Conservation (phyloP, 176 grass and related monocot genomes). For the Avena insularis region DNA sequence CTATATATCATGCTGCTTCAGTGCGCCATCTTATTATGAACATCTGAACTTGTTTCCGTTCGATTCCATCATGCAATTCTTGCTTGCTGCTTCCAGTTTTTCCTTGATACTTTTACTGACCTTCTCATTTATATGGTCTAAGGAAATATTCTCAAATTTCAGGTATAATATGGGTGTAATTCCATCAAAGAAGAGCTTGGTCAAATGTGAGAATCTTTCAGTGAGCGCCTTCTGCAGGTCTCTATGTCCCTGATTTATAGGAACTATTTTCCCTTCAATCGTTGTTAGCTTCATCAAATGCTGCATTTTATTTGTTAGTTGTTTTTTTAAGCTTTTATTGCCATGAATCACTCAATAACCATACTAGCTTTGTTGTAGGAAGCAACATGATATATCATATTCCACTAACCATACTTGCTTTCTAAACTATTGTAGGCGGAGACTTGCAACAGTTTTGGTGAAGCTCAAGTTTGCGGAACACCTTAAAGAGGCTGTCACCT, state of each 20-base stretch:
- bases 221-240: conserved; percentile 83
- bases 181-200: conserved; percentile 72
- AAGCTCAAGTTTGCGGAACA: conserved; percentile 91
- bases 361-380: neutral
- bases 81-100: neutral
- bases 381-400: neutral
- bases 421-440: conserved; percentile 52
- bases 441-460: conserved; percentile 78
- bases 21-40: neutral
- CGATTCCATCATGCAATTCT: conserved; percentile 1
- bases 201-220: conserved; percentile 74
- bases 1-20: neutral
- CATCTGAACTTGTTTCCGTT: too few relatives aligned
- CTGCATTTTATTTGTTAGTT: too few relatives aligned
- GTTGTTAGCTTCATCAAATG: neutral
- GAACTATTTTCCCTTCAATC: neutral
- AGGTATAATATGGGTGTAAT: conserved; percentile 91
- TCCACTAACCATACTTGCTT: neutral
- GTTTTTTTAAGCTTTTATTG: neutral
- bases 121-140: conserved; percentile 22
- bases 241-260: neutral
- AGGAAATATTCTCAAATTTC: conserved; percentile 34
- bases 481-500: conserved; percentile 84
- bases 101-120: neutral
- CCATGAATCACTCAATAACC: neutral